Percentiles rank a stretch among this genome's conserved stretches.
Conservation (phyloP, 1,284 basidiomycete genomes). For the Heterobasidion occidentale region DNA sequence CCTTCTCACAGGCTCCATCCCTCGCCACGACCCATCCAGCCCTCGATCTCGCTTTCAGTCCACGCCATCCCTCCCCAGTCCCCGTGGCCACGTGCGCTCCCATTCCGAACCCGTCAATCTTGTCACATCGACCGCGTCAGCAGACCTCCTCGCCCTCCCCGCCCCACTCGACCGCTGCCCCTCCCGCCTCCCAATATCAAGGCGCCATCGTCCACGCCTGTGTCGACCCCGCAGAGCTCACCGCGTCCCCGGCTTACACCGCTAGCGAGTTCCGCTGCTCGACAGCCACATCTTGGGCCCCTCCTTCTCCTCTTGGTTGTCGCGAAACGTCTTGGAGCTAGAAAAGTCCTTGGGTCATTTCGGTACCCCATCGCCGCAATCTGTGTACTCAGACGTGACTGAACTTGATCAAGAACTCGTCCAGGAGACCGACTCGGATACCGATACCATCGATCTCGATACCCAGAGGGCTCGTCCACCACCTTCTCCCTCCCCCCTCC, state of each 20-base stretch:
- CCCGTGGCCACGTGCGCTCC: slow-evolving; percentile 1
- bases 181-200: slow-evolving; percentile 2
- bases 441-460: slow-evolving; percentile 2
- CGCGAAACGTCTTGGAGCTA: slow-evolving; percentile 39
- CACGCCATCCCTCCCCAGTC: slow-evolving; percentile 10
- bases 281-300: slow-evolving; percentile 32
- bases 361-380: slow-evolving; percentile 15
- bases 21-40: slow-evolving; percentile 3
- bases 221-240: slow-evolving; percentile 39
- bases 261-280: slow-evolving; percentile 17
- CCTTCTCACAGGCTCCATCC: slow-evolving; percentile 13
- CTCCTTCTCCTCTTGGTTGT: slow-evolving; percentile 48
- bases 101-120: neutral
- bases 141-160: slow-evolving; percentile 3
- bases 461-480: slow-evolving; percentile 1
- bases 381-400: neutral
- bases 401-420: slow-evolving; percentile 1
- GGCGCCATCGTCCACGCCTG: slow-evolving; percentile 28
- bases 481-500: slow-evolving; percentile 5
- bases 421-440: neutral
- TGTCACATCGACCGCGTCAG: neutral
- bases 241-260: slow-evolving; percentile 34
- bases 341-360: slow-evolving; percentile 19
- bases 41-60: slow-evolving; percentile 9
- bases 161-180: slow-evolving; percentile 10